Evolutionary conservation across 2,329 filamentous ascomycete genomes (phyloP), one percentile per base, ranked within the genome.

Genomic region (Cladosporium cucumerinum): DNA sequence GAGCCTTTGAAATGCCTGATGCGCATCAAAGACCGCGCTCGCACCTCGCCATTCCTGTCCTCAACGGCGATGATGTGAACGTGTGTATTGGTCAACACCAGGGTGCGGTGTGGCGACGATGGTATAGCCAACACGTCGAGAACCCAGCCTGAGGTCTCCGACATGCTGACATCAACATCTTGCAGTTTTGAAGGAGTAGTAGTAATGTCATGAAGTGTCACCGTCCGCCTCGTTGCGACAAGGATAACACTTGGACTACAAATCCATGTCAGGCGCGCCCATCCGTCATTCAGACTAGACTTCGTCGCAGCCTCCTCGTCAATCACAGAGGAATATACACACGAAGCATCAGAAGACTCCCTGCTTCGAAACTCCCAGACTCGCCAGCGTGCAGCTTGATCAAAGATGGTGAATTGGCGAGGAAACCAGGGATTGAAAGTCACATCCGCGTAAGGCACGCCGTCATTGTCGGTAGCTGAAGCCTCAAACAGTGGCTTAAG

Each of bases 331-430:
- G 49, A 23, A 23, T 39, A 30, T 30, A 64, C 51, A 32, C 62
- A 54, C 8, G 30, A 36, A 32, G 48, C 62, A 30, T 64, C 57
- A 7, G 54, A 58, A n/a, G 62, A 59, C 30, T 58, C 11, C 52
- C 67, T 34, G 64, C 32, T 61, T 68, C 73, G 69, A 26, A 89
- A 77, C 66, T 89, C 82, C 87, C 88, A 92, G 4, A 92, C 75
- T 51, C 80, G 87, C 90, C 90, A 93, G 65, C 79, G 80, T 1
- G 89, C 89, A 36, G 78, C 78, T 60, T 86, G 81, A 70, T 93
- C 88, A 21, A 93, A 80, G 28, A 92, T 79, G 18, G 82, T 87
- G 61, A 93, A 77, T 70, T 90, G 87, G 1, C 86, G 83, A 18
- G 80, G 77, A 65, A 81, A 85, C 74, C 78, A 85, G 0, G 88